These are phyloP conservation scores for Acidomyces sp. DNA, from an alignment of 495 filamentous ascomycete species.

Conservation along the genomic window DNA sequence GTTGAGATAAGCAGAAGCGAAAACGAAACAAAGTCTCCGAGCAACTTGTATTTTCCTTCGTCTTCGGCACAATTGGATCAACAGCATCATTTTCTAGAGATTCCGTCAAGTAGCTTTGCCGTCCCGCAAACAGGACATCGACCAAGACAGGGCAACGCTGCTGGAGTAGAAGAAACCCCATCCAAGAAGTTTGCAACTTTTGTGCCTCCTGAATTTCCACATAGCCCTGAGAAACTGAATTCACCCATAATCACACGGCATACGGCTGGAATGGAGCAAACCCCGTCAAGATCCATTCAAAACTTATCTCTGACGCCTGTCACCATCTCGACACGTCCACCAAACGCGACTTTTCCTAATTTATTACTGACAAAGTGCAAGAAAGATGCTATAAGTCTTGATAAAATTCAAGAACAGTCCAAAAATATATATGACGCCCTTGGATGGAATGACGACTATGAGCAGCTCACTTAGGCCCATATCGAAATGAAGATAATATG, in stretches of 20 bases:
- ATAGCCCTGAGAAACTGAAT: conserved; percentile 8
- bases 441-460: conserved; percentile 1
- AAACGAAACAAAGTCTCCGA: conserved; percentile 2
- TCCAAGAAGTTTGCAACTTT: conserved; percentile 36
- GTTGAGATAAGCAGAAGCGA: conserved; percentile 6
- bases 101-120: not conserved
- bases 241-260: conserved; percentile 14
- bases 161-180: conserved; percentile 40
- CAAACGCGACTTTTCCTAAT: conserved; percentile 7
- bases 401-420: conserved; percentile 12
- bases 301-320: not conserved
- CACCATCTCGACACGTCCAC: not conserved
- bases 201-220: conserved; percentile 21
- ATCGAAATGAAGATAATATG: too few species aligned
- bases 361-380: conserved; percentile 6
- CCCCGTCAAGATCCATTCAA: conserved; percentile 8
- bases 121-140: conserved; percentile 15
- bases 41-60: conserved; percentile 22
- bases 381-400: conserved; percentile 20
- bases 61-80: conserved; percentile 20
- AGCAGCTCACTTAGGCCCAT: not conserved
- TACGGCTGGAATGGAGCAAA: conserved; percentile 2
- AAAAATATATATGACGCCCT: conserved; percentile 46
- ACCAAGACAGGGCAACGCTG: conserved; percentile 1
- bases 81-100: conserved; percentile 6